Percentiles rank a stretch among this genome's conserved stretches.
phyloP scores from a whole-genome alignment of 306 rosid species.

The Cucurbita pepo region DNA sequence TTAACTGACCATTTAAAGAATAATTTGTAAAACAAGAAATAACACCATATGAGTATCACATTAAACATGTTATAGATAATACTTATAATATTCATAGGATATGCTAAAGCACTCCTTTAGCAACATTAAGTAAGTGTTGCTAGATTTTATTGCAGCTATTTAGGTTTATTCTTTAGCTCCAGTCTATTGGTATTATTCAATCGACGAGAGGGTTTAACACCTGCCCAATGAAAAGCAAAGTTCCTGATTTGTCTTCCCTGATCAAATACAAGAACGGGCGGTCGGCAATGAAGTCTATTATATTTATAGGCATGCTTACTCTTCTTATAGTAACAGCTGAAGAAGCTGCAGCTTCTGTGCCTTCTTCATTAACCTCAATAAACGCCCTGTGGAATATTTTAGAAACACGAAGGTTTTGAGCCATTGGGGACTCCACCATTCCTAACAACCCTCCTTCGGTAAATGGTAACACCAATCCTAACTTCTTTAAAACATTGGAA shows the following conservation, averaged over 20 bases:
- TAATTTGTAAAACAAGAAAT: too few species aligned
- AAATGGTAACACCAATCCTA: constrained; percentile 61
- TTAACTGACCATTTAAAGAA: too few species aligned
- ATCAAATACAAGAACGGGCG: constrained; percentile 61
- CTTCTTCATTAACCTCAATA: background rate
- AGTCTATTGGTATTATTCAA: background rate
- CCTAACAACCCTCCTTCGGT: constrained; percentile 29
- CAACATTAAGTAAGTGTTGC: background rate
- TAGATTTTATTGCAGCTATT: background rate
- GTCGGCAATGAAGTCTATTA: constrained; percentile 62
- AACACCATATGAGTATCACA: too few species aligned
- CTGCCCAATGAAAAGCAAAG: constrained; percentile 57
- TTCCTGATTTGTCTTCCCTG: constrained; percentile 56
- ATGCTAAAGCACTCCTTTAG: background rate
- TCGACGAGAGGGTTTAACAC: constrained; percentile 47
- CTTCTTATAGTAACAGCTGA: background rate
- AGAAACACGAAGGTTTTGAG: background rate
- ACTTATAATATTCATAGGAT: background rate
- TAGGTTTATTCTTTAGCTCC: background rate
- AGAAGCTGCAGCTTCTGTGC: constrained; percentile 30
- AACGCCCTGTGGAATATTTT: background rate
- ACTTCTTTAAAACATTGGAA: constrained; percentile 27
- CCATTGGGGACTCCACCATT: constrained; percentile 8
- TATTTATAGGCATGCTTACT: background rate
- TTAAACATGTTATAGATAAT: background rate